Evolutionary conservation across 2,329 filamentous ascomycete species (phyloP), one percentile per base, ranked within the genome.

Genomic region (Xylaria sp.): DNA sequence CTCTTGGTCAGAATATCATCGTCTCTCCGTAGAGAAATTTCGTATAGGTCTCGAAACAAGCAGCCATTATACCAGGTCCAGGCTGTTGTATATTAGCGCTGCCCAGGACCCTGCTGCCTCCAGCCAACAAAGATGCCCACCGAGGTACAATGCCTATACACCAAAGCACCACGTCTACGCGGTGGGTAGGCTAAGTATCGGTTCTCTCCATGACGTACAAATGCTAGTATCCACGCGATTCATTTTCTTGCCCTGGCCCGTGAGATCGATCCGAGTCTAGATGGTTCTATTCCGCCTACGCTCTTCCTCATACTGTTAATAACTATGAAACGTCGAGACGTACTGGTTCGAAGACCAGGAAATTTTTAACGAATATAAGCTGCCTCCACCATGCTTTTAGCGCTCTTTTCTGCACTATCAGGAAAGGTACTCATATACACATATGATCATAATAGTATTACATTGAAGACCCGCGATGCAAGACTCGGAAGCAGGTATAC

Each of bases 231-330:
- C 39, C 56, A 43, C 48, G 49, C 31, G 48, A 69, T 62, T 58
- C 60, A 64, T 62, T 59, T 49, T 8, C 31, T 12, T 20, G 8
- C 56, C 31, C 31, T 59, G 41, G 33, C 51, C 23, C n/a, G 41
- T 60, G 5, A 52, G 58, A 71, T 69, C 60, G 46, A 68, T 68
- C 57, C 9, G n/a, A 54, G 49, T 66, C 70, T 69, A 62, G 58
- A 63, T 65, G 23, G 36, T 54, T 39, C 65, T 15, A 46, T 59
- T 64, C 57, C 57, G 41, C 59, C 28, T 15, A 3, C 20, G 39
- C 25, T 66, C 33, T 36, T 36, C 10, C 33, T 36, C 33, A 36
- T 60, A 39, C 43, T 43, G 56, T 55, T 66, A 60, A 67, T 70
- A 65, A 58, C 20, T 52, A 49, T 67, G 70, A 71, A 70, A 71